phyloP scores from a whole-genome alignment of 2,329 filamentous ascomycete species.

The Colletotrichum nymphaeae region DNA sequence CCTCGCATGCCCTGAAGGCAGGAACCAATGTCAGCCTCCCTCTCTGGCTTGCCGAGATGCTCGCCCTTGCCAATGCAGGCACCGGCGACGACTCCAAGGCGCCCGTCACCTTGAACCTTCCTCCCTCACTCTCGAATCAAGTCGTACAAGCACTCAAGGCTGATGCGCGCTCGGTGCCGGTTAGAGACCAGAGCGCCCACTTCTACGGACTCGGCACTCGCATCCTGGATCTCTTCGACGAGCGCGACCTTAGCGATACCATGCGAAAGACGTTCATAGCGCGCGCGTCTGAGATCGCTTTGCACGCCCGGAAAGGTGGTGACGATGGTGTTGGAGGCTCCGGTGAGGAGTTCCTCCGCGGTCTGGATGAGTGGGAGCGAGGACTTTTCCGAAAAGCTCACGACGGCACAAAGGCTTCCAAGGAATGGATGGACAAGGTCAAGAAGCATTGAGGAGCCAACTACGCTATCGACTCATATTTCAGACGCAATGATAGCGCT shows the following conservation, averaged over 20 bases:
- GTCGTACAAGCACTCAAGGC: slow-evolving; percentile 93
- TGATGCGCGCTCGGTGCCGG: slow-evolving; percentile 85
- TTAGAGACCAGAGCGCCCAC: slow-evolving; percentile 85
- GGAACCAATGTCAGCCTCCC: slow-evolving; percentile 86
- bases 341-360: slow-evolving; percentile 85
- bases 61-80: slow-evolving; percentile 73
- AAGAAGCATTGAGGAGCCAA: slow-evolving; percentile 45
- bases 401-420: slow-evolving; percentile 76
- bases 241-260: slow-evolving; percentile 79
- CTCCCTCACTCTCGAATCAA: slow-evolving; percentile 78
- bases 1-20: slow-evolving; percentile 76
- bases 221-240: slow-evolving; percentile 91
- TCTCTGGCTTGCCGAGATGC: slow-evolving; percentile 94
- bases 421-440: slow-evolving; percentile 75
- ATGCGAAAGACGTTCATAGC: slow-evolving; percentile 83
- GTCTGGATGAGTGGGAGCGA: slow-evolving; percentile 91
- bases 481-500: neutral
- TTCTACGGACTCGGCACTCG: slow-evolving; percentile 89
- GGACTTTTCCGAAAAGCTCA: slow-evolving; percentile 79
- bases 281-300: slow-evolving; percentile 83
- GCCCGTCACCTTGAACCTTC: slow-evolving; percentile 84
- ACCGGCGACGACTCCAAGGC: slow-evolving; percentile 58
- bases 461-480: slow-evolving; percentile 12
- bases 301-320: slow-evolving; percentile 88
- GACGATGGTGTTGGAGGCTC: slow-evolving; percentile 70